A percentile compares a stretch with the other conserved stretches of the same genome.
Evolutionary conservation across 177 flowering plant genomes (phyloP).

Genomic region (Telopea speciosissima): DNA sequence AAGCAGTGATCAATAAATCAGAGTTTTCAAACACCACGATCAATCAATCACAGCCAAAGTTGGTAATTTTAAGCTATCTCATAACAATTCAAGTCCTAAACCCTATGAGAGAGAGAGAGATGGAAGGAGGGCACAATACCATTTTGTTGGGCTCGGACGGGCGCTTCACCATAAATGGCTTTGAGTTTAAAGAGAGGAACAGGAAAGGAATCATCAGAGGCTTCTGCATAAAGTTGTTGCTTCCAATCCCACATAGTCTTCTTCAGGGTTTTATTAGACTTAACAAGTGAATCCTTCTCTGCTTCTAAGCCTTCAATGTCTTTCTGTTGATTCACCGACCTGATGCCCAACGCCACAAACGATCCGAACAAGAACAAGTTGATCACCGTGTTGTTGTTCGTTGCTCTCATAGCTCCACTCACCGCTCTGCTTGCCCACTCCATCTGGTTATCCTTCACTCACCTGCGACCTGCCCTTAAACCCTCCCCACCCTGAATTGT

Average conservation of each 20-base stretch:
- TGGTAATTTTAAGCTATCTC: too few relatives aligned
- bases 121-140: slow-evolving; percentile 14
- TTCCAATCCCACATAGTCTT: slow-evolving; percentile 74
- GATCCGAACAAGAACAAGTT: slow-evolving; percentile 32
- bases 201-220: slow-evolving; percentile 29
- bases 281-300: slow-evolving; percentile 42
- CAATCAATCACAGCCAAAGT: too few relatives aligned
- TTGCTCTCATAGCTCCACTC: slow-evolving; percentile 13
- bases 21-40: not conserved
- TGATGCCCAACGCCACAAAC: slow-evolving; percentile 30
- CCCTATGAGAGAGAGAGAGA: not conserved
- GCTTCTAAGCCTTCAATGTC: slow-evolving; percentile 46
- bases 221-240: slow-evolving; percentile 60
- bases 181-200: slow-evolving; percentile 56
- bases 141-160: slow-evolving; percentile 11
- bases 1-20: too few relatives aligned
- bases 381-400: slow-evolving; percentile 41
- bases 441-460: slow-evolving; percentile 20
- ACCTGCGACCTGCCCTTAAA: not conserved
- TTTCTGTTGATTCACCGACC: slow-evolving; percentile 51
- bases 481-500: not conserved
- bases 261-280: slow-evolving; percentile 52
- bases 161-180: slow-evolving; percentile 60
- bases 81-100: not conserved
- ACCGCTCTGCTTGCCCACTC: slow-evolving; percentile 28